phyloP scores from a whole-genome alignment of 75 land plant species.

The Sequoia sempervirens region DNA sequence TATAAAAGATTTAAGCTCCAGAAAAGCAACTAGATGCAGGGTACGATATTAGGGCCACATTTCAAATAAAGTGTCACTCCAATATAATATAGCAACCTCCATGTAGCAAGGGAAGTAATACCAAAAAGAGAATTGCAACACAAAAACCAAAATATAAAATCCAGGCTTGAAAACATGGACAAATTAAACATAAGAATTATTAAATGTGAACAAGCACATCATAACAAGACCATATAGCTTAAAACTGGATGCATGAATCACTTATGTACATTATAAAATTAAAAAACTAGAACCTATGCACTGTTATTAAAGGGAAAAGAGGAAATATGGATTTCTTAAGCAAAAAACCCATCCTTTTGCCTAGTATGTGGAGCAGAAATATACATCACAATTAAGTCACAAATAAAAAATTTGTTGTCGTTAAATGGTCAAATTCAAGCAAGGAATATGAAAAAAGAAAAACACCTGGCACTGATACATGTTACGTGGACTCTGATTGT shows the following conservation, averaged over 20 bases:
- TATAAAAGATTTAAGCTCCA: not conserved
- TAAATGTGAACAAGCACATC: not conserved
- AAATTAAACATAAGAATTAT: not conserved
- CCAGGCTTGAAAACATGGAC: no score
- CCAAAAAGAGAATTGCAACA: no score
- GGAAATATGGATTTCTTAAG: not conserved
- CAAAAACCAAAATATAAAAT: no score
- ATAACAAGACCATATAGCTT: not conserved
- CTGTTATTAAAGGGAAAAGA: no score
- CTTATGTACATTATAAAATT: not conserved
- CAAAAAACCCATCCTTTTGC: not conserved
- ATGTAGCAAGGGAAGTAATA: no score
- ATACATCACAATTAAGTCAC: not conserved
- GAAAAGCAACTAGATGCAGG: no score
- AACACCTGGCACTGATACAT: slow-evolving; percentile 99
- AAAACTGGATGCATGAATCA: not conserved
- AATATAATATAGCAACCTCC: no score
- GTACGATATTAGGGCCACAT: no score
- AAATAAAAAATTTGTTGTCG: not conserved
- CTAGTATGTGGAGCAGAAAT: not conserved
- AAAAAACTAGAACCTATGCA: not conserved
- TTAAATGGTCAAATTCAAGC: not conserved
- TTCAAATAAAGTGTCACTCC: no score
- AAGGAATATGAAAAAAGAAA: not conserved
- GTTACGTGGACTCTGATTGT: slow-evolving; percentile 99